Percentiles rank a stretch among this genome's conserved stretches.
These are phyloP conservation scores for Fusarium aywerte DNA, from an alignment of 2,329 filamentous ascomycete species.

Conservation along the genomic window DNA sequence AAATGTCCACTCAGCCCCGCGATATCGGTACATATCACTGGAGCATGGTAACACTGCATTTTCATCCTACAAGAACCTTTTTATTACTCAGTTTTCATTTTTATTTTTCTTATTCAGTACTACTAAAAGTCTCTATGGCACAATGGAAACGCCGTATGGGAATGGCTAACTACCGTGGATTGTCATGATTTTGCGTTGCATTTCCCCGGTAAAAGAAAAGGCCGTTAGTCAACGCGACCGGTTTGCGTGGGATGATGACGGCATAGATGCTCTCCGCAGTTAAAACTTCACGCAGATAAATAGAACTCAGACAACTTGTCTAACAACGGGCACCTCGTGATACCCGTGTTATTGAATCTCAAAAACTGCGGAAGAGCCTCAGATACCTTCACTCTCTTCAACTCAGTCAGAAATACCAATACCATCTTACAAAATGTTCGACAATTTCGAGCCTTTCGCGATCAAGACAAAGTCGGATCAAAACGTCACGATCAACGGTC, in stretches of 20 bases:
- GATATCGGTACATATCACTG: neutral
- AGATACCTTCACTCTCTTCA: accelerated
- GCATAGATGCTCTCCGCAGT: slow-evolving; percentile 14
- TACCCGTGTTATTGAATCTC: neutral
- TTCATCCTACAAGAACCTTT: neutral
- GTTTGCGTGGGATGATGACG: slow-evolving; percentile 1
- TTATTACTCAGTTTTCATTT: too few species aligned
- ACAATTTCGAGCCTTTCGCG: slow-evolving; percentile 53
- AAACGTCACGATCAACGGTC: slow-evolving; percentile 57
- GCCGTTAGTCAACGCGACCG: neutral
- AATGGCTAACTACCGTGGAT: neutral
- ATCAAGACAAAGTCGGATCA: slow-evolving; percentile 52
- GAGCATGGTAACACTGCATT: neutral
- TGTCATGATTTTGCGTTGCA: neutral
- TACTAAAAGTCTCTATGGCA: too few species aligned
- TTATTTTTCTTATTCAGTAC: too few species aligned
- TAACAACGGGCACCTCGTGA: slow-evolving; percentile 12
- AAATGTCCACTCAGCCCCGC: slow-evolving; percentile 12
- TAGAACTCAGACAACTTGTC: slow-evolving; percentile 12
- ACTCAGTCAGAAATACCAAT: accelerated
- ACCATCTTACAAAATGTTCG: slow-evolving; percentile 51
- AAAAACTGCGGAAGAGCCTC: accelerated
- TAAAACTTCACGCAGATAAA: slow-evolving; percentile 3
- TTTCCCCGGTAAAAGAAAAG: neutral
- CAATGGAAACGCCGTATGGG: too few species aligned